Evolutionary conservation across 1,284 basidiomycete species (phyloP).

Genomic region (Sphagnurus paluster): DNA sequence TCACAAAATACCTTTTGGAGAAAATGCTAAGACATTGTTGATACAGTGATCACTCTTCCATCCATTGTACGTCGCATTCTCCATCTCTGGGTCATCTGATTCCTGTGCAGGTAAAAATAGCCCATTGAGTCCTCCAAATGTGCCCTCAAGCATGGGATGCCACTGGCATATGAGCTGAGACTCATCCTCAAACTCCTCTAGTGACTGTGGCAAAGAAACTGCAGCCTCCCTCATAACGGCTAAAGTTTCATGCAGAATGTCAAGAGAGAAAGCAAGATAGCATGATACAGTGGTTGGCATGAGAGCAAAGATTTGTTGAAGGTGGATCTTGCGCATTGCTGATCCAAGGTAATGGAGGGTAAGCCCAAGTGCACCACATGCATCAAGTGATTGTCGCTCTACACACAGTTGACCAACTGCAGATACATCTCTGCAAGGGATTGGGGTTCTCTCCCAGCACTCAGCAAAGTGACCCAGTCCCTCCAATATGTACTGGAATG

Average conservation of each 20-base stretch:
- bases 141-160: constrained; percentile 39
- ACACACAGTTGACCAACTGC: constrained; percentile 29
- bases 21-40: constrained; percentile 6
- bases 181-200: constrained; percentile 28
- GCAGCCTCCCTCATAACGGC: constrained; percentile 31
- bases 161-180: constrained; percentile 29
- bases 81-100: constrained; percentile 16
- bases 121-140: constrained; percentile 40
- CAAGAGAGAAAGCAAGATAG: neutral
- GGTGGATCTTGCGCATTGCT: constrained; percentile 24
- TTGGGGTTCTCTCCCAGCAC: constrained; percentile 34
- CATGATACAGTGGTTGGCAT: constrained; percentile 4
- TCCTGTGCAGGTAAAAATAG: constrained; percentile 28
- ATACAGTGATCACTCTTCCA: constrained; percentile 6
- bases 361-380: constrained; percentile 45
- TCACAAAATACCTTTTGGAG: constrained; percentile 1
- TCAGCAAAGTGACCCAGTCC: constrained; percentile 30
- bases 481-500: constrained; percentile 36
- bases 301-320: constrained; percentile 10
- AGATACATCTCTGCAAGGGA: constrained; percentile 33
- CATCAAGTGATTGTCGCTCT: constrained; percentile 31
- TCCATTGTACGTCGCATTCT: constrained; percentile 11
- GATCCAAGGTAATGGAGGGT: constrained; percentile 42
- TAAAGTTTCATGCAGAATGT: constrained; percentile 22
- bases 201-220: constrained; percentile 31